Conservation (phyloP, 2,329 filamentous ascomycete genomes). For the Apiospora kogelbergensis region DNA sequence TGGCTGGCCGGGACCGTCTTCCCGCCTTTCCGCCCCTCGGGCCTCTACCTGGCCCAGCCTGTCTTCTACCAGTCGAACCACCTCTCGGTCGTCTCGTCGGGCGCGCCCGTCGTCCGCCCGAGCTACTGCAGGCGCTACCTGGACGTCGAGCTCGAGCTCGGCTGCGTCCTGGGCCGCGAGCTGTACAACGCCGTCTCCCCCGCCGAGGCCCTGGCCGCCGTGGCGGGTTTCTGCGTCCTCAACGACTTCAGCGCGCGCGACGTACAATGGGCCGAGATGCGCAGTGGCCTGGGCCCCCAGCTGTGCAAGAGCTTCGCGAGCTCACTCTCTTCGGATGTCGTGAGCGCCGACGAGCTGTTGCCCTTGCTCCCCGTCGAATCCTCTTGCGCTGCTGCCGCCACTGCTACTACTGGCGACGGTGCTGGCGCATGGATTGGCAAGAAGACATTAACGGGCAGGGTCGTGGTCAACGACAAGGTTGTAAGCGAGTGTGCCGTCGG, state of each 20-base stretch:
- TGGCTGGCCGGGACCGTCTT: conserved; percentile 19
- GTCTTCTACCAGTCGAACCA: conserved; percentile 30
- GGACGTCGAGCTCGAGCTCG: conserved; percentile 28
- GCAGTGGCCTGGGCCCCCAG: conserved; percentile 27
- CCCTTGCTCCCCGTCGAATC: conserved; percentile 12
- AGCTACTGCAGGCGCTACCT: conserved; percentile 22
- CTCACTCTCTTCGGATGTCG: conserved; percentile 24
- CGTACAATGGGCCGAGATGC: conserved; percentile 26
- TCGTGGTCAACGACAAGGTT: conserved; percentile 21
- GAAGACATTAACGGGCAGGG: conserved; percentile 19
- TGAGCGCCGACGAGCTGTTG: conserved; percentile 24
- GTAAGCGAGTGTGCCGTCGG: conserved; percentile 20
- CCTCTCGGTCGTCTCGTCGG: conserved; percentile 25
- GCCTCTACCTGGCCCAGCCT: conserved; percentile 24
- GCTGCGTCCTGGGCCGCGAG: conserved; percentile 21
- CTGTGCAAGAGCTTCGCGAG: conserved; percentile 28
- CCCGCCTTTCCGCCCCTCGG: conserved; percentile 21
- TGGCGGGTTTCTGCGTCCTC: conserved; percentile 28
- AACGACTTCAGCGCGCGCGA: conserved; percentile 28
- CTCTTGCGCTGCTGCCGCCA: neutral
- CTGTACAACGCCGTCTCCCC: conserved; percentile 23
- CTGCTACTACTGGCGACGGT: neutral
- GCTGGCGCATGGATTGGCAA: neutral
- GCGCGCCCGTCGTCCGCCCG: conserved; percentile 21
- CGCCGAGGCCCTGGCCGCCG: conserved; percentile 24